Conservation (phyloP, 2,329 filamentous ascomycete genomes). For the Dothidotthia symphoricarpi region DNA sequence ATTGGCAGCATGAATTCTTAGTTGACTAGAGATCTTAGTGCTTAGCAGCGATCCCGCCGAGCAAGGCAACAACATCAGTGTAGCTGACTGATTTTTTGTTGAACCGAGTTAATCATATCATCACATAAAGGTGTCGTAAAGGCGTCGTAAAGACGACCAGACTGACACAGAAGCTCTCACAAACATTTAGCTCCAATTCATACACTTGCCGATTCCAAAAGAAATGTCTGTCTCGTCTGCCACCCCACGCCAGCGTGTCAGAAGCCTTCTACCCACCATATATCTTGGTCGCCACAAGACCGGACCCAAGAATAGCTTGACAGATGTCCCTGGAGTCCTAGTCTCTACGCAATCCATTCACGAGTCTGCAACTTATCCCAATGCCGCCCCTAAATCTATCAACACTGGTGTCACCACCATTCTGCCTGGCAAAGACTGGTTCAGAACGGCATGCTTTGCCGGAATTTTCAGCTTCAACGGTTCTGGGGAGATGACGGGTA, state of each 20-base stretch:
- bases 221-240: slow-evolving; percentile 13
- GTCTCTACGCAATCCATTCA: slow-evolving; percentile 44
- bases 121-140: too few species aligned
- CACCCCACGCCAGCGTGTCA: slow-evolving; percentile 35
- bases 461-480: slow-evolving; percentile 62
- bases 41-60: too few species aligned
- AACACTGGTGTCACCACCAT: slow-evolving; percentile 49
- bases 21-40: too few species aligned
- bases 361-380: slow-evolving; percentile 26
- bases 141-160: too few species aligned
- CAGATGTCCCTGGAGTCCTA: slow-evolving; percentile 47
- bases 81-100: too few species aligned
- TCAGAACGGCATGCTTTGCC: slow-evolving; percentile 44
- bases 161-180: not conserved
- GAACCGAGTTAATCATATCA: too few species aligned
- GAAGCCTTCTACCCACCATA: slow-evolving; percentile 41
- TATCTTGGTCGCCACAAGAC: slow-evolving; percentile 40
- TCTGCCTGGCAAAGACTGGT: slow-evolving; percentile 45
- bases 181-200: not conserved
- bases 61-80: too few species aligned
- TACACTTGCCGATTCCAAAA: not conserved
- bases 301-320: slow-evolving; percentile 45
- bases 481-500: slow-evolving; percentile 61
- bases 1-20: too few species aligned
- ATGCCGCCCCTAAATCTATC: slow-evolving; percentile 30